Conservation (phyloP, 495 filamentous ascomycete genomes). For the Xylaria sp. region DNA sequence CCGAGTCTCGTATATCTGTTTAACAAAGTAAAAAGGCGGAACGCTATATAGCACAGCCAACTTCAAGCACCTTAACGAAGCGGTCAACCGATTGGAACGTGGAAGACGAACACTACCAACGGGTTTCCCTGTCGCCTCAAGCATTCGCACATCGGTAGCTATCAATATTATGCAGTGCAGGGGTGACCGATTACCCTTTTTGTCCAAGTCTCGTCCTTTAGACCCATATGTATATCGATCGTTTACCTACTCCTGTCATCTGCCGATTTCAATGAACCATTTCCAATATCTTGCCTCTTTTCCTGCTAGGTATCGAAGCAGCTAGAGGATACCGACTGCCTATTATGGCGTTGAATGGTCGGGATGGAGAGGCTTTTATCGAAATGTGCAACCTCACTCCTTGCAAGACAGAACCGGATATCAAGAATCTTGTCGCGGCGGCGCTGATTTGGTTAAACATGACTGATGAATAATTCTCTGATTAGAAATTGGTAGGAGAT, state of each 20-base stretch:
- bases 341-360: slow-evolving; percentile 17
- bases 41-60: neutral
- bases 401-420: neutral
- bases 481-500: neutral
- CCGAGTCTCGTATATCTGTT: neutral
- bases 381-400: slow-evolving; percentile 16
- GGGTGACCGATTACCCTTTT: slow-evolving; percentile 28
- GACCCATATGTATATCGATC: slow-evolving; percentile 23
- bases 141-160: neutral
- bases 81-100: neutral
- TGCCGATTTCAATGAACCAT: neutral
- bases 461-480: neutral
- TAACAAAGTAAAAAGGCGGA: neutral
- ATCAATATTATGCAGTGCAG: slow-evolving; percentile 25
- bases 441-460: neutral
- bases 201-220: slow-evolving; percentile 25
- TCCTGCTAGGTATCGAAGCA: slow-evolving; percentile 19
- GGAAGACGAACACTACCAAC: neutral
- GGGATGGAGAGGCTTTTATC: slow-evolving; percentile 19
- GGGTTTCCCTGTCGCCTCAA: neutral
- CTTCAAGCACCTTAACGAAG: neutral
- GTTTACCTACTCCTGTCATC: slow-evolving; percentile 1
- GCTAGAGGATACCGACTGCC: slow-evolving; percentile 22
- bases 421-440: neutral
- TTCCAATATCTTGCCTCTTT: neutral